A percentile compares a stretch with the other conserved stretches of the same genome.
Evolutionary conservation across 2,329 filamentous ascomycete genomes (phyloP).

Genomic region (Thielaviopsis euricoi): DNA sequence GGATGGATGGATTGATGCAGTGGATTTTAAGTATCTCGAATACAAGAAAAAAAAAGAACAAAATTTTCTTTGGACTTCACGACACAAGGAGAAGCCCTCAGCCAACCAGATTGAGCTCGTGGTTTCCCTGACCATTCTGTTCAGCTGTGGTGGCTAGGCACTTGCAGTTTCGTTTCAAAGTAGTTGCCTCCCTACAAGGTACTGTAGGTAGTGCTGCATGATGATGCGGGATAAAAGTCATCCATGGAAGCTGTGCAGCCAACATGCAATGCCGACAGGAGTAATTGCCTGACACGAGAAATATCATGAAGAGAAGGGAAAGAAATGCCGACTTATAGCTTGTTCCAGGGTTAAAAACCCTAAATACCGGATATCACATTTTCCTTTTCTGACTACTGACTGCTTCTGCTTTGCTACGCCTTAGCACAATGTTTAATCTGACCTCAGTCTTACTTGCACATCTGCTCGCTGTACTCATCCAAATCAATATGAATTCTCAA

Average conservation of each 20-base stretch:
- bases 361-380: background rate
- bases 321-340: background rate
- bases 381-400: background rate
- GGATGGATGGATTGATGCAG: no score
- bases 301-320: background rate
- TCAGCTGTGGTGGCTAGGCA: background rate
- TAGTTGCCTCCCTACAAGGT: background rate
- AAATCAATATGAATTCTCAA: slow-evolving; percentile 34
- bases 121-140: background rate
- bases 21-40: no score
- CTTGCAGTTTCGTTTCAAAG: background rate
- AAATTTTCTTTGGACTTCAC: no score
- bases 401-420: no score
- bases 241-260: background rate
- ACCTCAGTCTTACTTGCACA: background rate
- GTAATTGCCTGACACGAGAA: background rate
- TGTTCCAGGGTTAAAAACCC: background rate
- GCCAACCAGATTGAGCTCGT: no score
- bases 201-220: no score
- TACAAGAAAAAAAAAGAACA: no score
- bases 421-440: background rate
- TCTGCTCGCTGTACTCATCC: slow-evolving; percentile 23
- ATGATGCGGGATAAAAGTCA: background rate
- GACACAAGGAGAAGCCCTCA: no score
- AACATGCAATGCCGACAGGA: no score